Evolutionary conservation across 2,329 filamentous ascomycete species (phyloP).

Genomic region (Phoma herbarum): DNA sequence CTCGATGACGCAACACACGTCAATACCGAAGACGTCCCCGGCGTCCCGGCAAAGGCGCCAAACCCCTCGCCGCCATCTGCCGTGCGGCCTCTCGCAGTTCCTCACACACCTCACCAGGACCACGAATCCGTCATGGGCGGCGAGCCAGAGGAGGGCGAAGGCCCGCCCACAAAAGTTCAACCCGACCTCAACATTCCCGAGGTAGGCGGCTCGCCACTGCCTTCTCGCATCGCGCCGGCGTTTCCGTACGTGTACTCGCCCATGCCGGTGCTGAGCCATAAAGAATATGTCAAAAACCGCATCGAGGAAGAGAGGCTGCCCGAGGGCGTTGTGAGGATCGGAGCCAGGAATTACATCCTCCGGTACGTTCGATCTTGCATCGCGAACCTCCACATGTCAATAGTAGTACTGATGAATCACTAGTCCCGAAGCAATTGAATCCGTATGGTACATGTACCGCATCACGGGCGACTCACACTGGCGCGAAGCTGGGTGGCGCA

Average conservation of each 20-base stretch:
- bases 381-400: background rate
- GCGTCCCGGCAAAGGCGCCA: slow-evolving; percentile 9
- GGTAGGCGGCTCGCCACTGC: slow-evolving; percentile 7
- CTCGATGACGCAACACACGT: slow-evolving; percentile 33
- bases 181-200: slow-evolving; percentile 23
- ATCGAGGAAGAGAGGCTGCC: slow-evolving; percentile 59
- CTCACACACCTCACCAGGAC: slow-evolving; percentile 18
- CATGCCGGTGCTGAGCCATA: slow-evolving; percentile 40
- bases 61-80: slow-evolving; percentile 19
- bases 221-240: slow-evolving; percentile 34
- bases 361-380: slow-evolving; percentile 51
- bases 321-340: slow-evolving; percentile 64
- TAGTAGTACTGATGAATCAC: background rate
- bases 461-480: slow-evolving; percentile 72
- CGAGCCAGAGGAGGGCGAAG: slow-evolving; percentile 32
- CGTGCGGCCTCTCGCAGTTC: slow-evolving; percentile 19
- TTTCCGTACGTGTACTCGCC: slow-evolving; percentile 47
- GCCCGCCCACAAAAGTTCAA: slow-evolving; percentile 37
- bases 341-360: slow-evolving; percentile 69
- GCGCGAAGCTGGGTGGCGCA: slow-evolving; percentile 75
- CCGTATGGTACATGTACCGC: slow-evolving; percentile 79
- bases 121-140: slow-evolving; percentile 30
- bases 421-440: slow-evolving; percentile 79
- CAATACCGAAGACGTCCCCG: slow-evolving; percentile 12
- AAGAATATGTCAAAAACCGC: slow-evolving; percentile 48